phyloP scores from a whole-genome alignment of 202 grass and related monocot species.

The Hordeum pubiflorum region DNA sequence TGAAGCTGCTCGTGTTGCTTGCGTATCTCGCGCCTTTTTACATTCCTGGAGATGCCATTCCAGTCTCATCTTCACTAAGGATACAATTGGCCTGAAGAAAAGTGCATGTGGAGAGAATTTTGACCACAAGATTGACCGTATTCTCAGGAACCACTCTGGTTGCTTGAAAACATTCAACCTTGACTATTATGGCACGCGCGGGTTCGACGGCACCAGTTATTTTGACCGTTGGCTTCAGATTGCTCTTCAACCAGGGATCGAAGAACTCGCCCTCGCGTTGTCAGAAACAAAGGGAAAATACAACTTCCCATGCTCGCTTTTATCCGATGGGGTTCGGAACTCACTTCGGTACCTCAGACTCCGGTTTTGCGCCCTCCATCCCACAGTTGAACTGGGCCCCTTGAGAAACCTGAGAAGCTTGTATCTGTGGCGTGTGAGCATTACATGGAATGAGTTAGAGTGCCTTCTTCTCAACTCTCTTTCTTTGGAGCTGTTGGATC shows the following conservation, averaged over 20 bases:
- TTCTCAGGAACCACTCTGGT: background rate
- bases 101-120: background rate
- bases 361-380: background rate
- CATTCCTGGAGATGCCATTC: no score
- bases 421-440: background rate
- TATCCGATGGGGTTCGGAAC: background rate
- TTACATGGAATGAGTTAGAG: background rate
- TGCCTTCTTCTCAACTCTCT: background rate
- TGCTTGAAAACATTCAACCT: background rate
- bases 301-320: background rate
- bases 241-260: background rate
- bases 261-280: background rate
- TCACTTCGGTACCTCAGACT: background rate
- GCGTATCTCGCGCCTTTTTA: no score
- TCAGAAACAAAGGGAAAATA: background rate
- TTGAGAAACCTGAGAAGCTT: background rate
- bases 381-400: background rate
- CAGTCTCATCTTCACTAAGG: no score
- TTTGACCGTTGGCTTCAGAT: background rate
- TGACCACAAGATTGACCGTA: background rate
- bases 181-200: background rate
- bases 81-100: no score
- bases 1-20: no score
- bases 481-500: background rate
- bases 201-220: background rate